Base-by-base conservation (phyloP, 225 moss, liverwort and hornwort species). In the Marchantia polymorpha region DNA sequence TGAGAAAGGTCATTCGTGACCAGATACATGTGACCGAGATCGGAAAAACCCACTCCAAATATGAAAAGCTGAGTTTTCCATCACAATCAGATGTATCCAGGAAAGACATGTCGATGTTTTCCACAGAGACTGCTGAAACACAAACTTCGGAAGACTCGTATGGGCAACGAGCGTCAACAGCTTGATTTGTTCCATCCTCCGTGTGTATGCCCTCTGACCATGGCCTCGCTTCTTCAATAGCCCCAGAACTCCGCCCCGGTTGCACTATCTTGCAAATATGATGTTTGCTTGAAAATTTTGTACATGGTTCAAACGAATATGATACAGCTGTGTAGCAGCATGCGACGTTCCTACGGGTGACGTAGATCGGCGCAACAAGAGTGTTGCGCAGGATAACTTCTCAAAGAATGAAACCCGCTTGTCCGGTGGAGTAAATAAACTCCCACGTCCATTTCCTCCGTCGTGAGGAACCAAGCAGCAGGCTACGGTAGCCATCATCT, bases 281-380 rank as follows among this genome's bases (percentile, higher is more conserved):
- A 25, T 3, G 31, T 39, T 31, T 60, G 59, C 19, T 27, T 59
- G 58, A 59, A 52, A 27, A 13, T 58, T 60, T 76, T 77, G 64
- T 77, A 77, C 64, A 77, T n/a, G 22, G 23, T 77, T 77, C 77
- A 31, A 48, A 77, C 50, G 48, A 7, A 10, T 77, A 77, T 77
- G 49, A 26, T 77, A 77, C 64, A 73, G 64, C 63, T 51, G 64
- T 30, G 77, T 58, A 27, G 39, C 31, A 59, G 17, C 31, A 15
- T 25, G 26, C 22, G 25, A 58, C 0, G 20, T 30, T 75, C 31
- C 23, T 64, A 23, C 51, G 46, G 63, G 64, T 77, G 4, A 13
- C 47, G 27, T 49, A 52, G 6, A 49, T 15, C 23, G 51, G 14
- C n/a, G 0, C 25, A 53, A 39, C 39, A 39, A 39, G 56, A 29